A percentile compares a stretch with the other conserved stretches of the same genome.
Conservation (phyloP, 176 grass and related monocot genomes). For the Eleusine coracana region DNA sequence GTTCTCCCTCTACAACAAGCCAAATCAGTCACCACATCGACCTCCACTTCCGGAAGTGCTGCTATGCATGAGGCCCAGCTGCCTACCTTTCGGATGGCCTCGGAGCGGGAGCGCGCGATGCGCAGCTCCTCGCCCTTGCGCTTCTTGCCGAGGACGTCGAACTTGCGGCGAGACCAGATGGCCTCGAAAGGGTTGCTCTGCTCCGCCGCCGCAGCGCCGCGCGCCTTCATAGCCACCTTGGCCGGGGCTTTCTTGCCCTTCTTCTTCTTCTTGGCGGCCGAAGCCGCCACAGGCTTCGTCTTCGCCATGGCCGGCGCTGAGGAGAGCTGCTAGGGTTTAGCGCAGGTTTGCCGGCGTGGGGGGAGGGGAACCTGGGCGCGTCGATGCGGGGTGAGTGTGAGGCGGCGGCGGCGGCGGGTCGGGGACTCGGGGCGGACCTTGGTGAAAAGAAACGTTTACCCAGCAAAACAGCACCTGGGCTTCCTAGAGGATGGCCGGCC, state of each 20-base stretch:
- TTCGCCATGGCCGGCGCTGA: slow-evolving; percentile 56
- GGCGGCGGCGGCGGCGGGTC: too few relatives aligned
- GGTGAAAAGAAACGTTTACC: too few relatives aligned
- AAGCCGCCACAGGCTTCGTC: slow-evolving; percentile 23
- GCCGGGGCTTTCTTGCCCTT: slow-evolving; percentile 40
- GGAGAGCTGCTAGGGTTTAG: slow-evolving; percentile 33
- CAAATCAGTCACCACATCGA: slow-evolving; percentile 27
- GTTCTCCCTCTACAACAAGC: slow-evolving; percentile 78
- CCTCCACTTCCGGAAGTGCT: background rate
- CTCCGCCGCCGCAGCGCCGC: slow-evolving; percentile 25
- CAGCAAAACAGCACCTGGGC: too few relatives aligned
- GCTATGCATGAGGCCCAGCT: background rate
- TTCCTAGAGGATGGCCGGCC: too few relatives aligned
- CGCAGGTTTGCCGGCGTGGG: background rate
- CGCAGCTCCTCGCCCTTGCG: slow-evolving; percentile 89
- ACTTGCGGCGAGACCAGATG: slow-evolving; percentile 95
- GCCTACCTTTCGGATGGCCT: slow-evolving; percentile 75
- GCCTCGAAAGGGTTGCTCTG: slow-evolving; percentile 83
- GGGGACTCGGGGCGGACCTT: too few relatives aligned
- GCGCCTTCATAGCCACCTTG: slow-evolving; percentile 56
- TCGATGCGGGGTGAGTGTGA: too few relatives aligned
- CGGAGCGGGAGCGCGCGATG: slow-evolving; percentile 63
- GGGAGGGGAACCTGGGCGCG: background rate
- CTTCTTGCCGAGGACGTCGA: slow-evolving; percentile 90
- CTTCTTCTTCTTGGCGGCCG: slow-evolving; percentile 42